phyloP scores from a whole-genome alignment of 805 yeast genomes.

The Torulaspora gathmanii region DNA sequence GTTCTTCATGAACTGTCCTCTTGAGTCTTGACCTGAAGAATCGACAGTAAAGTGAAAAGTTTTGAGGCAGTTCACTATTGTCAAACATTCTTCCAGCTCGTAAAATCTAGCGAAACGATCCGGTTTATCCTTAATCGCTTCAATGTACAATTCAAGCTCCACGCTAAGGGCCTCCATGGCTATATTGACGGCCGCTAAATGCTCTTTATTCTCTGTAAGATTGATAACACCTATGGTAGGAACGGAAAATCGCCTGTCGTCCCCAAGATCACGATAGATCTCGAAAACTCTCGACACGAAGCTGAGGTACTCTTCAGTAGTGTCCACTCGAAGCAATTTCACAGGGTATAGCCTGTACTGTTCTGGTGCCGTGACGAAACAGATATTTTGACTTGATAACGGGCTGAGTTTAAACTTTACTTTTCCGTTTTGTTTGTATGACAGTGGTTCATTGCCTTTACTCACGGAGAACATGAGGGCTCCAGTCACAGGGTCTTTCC shows the following conservation, averaged over 20 bases:
- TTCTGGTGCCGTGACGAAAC: constrained; percentile 38
- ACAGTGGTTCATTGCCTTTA: constrained; percentile 14
- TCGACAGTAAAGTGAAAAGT: constrained; percentile 41
- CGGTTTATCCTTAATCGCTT: constrained; percentile 32
- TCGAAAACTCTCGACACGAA: constrained; percentile 51
- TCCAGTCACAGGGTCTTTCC: constrained; percentile 22
- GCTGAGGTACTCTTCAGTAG: constrained; percentile 40
- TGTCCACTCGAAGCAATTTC: constrained; percentile 38
- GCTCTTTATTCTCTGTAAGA: constrained; percentile 34
- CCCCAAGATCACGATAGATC: constrained; percentile 47
- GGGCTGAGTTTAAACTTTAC: constrained; percentile 48
- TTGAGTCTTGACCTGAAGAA: constrained; percentile 29
- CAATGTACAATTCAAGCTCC: constrained; percentile 36
- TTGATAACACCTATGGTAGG: constrained; percentile 41
- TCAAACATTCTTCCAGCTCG: constrained; percentile 44
- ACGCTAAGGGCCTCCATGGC: constrained; percentile 35
- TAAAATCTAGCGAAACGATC: constrained; percentile 28
- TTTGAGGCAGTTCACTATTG: constrained; percentile 54
- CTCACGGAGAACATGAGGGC: constrained; percentile 23
- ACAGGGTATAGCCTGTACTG: constrained; percentile 44
- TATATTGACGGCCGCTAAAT: constrained; percentile 36
- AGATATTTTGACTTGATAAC: constrained; percentile 39
- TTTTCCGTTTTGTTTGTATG: constrained; percentile 11
- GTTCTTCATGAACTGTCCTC: constrained; percentile 40
- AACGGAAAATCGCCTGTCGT: constrained; percentile 40